Evolutionary conservation across 768 basidiomycete genomes (phyloP), one percentile per base, ranked within the genome.

Genomic region (Paxillus rubicundulus): DNA sequence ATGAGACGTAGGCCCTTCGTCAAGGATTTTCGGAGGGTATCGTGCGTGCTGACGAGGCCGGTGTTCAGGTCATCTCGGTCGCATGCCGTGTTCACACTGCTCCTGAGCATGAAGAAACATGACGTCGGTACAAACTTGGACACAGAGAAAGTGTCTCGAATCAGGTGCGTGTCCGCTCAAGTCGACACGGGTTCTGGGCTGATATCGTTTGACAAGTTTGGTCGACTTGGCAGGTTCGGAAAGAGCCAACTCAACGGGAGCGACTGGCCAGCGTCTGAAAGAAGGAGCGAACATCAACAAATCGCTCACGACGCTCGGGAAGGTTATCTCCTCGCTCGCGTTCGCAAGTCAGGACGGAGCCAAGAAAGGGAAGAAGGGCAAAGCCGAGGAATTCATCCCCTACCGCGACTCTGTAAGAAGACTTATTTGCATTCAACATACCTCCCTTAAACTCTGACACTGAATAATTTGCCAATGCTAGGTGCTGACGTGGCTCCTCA

Each of bases 221-320:
- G 92, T 99, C 55, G 96, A 99, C 76, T 79, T 99, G 59, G 96
- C 96, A 27, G 96, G 96, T 61, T 95, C 92, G 10, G 96, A 99
- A 70, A 81, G 96, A 57, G 97, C 97, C 16, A 97, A 97, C 62
- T 95, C 94, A 10, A 98, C 97, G 10, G 97, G 97, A 36, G 97
- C 97, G 30, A 98, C 97, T 1, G 96, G 96, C 2, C 87, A 92
- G 63, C 85, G 95, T 44, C 76, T 99, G 53, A 98, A 98, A 72
- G 96, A 98, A 75, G 96, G 96, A 50, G 94, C 93, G 36, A 94
- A 98, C 71, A 98, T 98, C 77, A 99, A 98, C 73, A 98, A 97
- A 72, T 96, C 93, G 2, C 80, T 99, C 33, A 99, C 97, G 3
- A 98, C 96, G 2, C 84, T 99, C 13, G 96, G 96, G 8, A 97